These are phyloP conservation scores for Cryptococcus wingfieldii DNA, from an alignment of 1,284 basidiomycete genomes.

Conservation along the genomic window DNA sequence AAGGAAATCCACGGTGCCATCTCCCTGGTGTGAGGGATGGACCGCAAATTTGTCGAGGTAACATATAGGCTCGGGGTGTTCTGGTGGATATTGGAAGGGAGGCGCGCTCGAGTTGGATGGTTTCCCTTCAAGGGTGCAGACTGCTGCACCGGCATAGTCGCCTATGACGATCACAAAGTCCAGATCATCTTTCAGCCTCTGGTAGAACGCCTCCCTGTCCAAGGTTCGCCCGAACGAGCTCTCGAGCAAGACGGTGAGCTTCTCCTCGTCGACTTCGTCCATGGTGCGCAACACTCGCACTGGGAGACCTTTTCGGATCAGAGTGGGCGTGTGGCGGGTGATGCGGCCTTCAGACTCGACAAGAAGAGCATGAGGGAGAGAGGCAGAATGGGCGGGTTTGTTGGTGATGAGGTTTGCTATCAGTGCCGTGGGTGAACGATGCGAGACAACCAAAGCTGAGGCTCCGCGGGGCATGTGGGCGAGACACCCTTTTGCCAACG, in stretches of 20 bases:
- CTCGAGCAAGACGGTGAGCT: conserved; percentile 78
- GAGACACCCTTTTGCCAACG: conserved; percentile 83
- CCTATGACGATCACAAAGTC: conserved; percentile 95
- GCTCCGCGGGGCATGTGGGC: conserved; percentile 88
- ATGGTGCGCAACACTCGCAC: conserved; percentile 70
- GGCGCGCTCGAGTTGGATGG: conserved; percentile 4
- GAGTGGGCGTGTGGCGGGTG: conserved; percentile 85
- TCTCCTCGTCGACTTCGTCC: conserved; percentile 64
- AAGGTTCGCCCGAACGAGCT: conserved; percentile 76
- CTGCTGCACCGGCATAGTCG: conserved; percentile 91
- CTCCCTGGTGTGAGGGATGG: conserved; percentile 87
- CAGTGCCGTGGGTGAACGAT: conserved; percentile 89
- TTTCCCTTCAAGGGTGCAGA: conserved; percentile 78
- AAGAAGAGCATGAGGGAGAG: conserved; percentile 85
- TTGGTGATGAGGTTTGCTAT: conserved; percentile 98
- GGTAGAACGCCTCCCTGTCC: conserved; percentile 71
- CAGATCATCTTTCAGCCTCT: conserved; percentile 66
- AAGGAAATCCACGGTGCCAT: conserved; percentile 97
- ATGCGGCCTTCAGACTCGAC: conserved; percentile 72
- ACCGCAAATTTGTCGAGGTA: conserved; percentile 99
- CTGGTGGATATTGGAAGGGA: background rate
- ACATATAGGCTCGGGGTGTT: conserved; percentile 55
- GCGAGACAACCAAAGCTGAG: conserved; percentile 93
- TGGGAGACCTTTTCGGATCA: conserved; percentile 81
- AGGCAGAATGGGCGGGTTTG: conserved; percentile 93